Evolutionary conservation across 2,329 filamentous ascomycete genomes (phyloP), one percentile per base, ranked within the genome.

Genomic region (Venturia pyrina): DNA sequence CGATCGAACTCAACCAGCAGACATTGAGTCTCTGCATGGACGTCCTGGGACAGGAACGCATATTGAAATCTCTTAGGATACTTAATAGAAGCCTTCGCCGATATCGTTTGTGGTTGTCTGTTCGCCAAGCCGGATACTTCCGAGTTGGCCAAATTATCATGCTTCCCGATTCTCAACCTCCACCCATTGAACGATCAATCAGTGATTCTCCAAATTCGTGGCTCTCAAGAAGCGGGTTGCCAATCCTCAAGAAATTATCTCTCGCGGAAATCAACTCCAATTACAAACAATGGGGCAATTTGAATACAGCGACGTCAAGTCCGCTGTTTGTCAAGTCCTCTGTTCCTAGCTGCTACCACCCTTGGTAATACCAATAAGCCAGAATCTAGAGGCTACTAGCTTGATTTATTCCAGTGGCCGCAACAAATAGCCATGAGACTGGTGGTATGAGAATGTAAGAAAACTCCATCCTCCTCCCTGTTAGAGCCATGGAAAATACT

Each of bases 401-500:
- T 11, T 43, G 41, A 13, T 8, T 43, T 1, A 43, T 43, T 43
- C 41, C 41, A 43, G 41, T 43, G 95, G 95, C 84, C 93, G 95
- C 83, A 90, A 99, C 95, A 84, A 97, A 98, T 85, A 91, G 88
- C 87, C 93, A 95, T 91, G 93, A 99, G 75, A 99, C 95, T 77
- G 95, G 95, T 85, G 95, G 95, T 79, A 98, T 98, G 95, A 99
- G 99, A 88, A 95, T 99, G 46, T 28, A 50, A 50, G 21, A 50
- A 7, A 8, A 50, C n/a, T 88, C 99, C 21, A 28, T 11, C 44
- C 19, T 13, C 8, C 11, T n/a, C n/a, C 46, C 15, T 50, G 3
- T 50, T 11, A 3, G 44, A 48, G 17, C 44, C 7, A 8, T 13
- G n/a, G n/a, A 5, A 24, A 13, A 50, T 28, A n/a, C 46, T 50